These are phyloP conservation scores for Nigrospora sphaerica DNA, from an alignment of 2,329 filamentous ascomycete genomes.

Conservation along the genomic window DNA sequence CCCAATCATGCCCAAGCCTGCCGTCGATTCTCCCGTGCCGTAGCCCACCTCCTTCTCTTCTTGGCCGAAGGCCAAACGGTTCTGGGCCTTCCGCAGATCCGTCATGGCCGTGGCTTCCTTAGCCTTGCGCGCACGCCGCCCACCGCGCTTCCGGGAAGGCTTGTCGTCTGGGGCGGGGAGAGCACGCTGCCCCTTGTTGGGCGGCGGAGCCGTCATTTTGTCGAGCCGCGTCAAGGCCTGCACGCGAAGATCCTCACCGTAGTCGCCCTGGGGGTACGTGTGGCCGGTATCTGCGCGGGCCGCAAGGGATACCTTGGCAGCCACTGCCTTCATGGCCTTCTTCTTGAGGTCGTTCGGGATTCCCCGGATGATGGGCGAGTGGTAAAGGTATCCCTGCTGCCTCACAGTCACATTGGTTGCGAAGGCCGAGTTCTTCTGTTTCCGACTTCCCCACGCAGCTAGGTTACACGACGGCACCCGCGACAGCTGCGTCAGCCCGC, in stretches of 20 bases:
- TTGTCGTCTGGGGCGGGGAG: constrained; percentile 94
- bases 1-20: constrained; percentile 93
- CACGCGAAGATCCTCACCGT: constrained; percentile 73
- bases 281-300: constrained; percentile 85
- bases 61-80: constrained; percentile 90
- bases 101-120: constrained; percentile 98
- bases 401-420: constrained; percentile 88
- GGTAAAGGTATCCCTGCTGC: constrained; percentile 88
- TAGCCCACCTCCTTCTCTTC: constrained; percentile 93
- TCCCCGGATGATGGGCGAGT: constrained; percentile 80
- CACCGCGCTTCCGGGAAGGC: constrained; percentile 85
- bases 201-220: constrained; percentile 85
- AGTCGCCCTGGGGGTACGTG: constrained; percentile 71
- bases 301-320: constrained; percentile 88
- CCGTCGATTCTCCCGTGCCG: constrained; percentile 75
- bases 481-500: constrained; percentile 79
- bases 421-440: constrained; percentile 63
- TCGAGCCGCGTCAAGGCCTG: constrained; percentile 81
- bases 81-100: constrained; percentile 90
- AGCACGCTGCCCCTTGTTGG: constrained; percentile 81
- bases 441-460: constrained; percentile 83
- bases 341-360: constrained; percentile 83
- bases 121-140: constrained; percentile 80
- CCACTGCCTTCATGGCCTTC: constrained; percentile 91
- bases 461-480: constrained; percentile 94